Percentiles rank a stretch among this genome's conserved stretches.
Conservation (phyloP, 176 grass and related monocot genomes). For the Cenchrus americanus region DNA sequence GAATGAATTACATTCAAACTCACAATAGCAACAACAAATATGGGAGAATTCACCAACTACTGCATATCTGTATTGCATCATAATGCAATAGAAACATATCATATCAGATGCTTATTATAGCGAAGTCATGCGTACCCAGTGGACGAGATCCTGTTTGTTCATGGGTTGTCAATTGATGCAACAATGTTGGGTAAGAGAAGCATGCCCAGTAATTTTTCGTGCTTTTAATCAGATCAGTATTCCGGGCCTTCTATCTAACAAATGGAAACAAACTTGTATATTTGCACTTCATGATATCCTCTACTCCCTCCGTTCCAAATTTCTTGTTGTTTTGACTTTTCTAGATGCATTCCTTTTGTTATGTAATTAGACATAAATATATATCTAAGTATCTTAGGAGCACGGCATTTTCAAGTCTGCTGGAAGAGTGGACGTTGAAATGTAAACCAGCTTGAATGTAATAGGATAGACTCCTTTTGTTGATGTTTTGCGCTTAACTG, state of each 20-base stretch:
- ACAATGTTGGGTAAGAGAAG: conserved; percentile 16
- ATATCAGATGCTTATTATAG: background rate
- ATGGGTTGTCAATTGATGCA: conserved; percentile 4
- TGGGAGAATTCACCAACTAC: background rate
- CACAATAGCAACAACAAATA: conserved; percentile 11
- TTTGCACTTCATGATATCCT: conserved; percentile 5
- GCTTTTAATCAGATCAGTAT: background rate
- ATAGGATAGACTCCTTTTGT: too few species aligned
- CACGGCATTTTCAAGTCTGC: too few species aligned
- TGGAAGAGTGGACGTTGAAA: too few species aligned
- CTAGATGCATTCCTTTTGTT: too few species aligned
- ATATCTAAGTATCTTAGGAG: too few species aligned
- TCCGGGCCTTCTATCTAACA: background rate
- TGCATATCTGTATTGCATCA: background rate
- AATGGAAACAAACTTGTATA: conserved; percentile 8
- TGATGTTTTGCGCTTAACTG: too few species aligned
- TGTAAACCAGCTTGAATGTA: too few species aligned
- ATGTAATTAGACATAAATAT: too few species aligned
- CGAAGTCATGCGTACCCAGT: background rate
- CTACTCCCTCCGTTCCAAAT: too few species aligned
- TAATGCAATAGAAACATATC: background rate
- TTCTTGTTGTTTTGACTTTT: too few species aligned
- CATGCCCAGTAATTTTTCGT: background rate
- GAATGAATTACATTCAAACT: background rate
- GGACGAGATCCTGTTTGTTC: background rate